Percentiles rank a stretch among this genome's conserved stretches.
Conservation (phyloP, 371 early-diverging fungal species). For the Globomyces sp. region DNA sequence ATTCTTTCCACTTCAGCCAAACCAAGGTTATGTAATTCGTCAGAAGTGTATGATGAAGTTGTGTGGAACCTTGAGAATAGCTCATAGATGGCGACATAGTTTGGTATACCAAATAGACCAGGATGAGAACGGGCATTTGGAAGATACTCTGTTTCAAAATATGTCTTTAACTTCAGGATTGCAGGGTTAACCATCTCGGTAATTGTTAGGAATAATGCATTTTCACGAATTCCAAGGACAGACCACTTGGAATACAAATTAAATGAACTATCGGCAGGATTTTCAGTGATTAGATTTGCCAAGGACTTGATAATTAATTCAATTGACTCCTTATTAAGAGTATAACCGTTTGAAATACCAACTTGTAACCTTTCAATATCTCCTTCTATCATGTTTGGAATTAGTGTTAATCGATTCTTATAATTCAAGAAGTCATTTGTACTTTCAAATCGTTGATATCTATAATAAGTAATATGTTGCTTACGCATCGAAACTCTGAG, state of each 20-base stretch:
- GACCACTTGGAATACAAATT: conserved; percentile 18
- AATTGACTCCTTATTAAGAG: conserved; percentile 23
- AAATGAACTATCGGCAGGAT: conserved; percentile 20
- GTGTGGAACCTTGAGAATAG: too few species aligned
- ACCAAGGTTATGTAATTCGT: conserved; percentile 41
- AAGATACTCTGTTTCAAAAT: conserved; percentile 39
- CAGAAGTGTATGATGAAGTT: conserved; percentile 27
- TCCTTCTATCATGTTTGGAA: conserved; percentile 22
- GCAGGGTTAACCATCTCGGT: conserved; percentile 25
- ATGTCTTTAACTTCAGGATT: conserved; percentile 24
- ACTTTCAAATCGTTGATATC: conserved; percentile 26
- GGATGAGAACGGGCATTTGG: conserved; percentile 31
- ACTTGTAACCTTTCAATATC: conserved; percentile 27
- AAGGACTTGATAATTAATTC: conserved; percentile 25
- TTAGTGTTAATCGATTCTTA: conserved; percentile 23
- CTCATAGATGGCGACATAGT: conserved; percentile 14
- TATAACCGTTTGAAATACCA: conserved; percentile 28
- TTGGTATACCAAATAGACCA: conserved; percentile 38
- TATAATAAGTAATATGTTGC: background rate
- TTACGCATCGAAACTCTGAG: background rate
- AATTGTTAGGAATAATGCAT: conserved; percentile 24
- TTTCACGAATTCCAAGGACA: conserved; percentile 22
- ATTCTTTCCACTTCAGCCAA: conserved; percentile 34
- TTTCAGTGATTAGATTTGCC: conserved; percentile 11
- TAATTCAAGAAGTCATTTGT: conserved; percentile 34